phyloP scores from a whole-genome alignment of 208 protist genomes.

The Willaertia magna region DNA sequence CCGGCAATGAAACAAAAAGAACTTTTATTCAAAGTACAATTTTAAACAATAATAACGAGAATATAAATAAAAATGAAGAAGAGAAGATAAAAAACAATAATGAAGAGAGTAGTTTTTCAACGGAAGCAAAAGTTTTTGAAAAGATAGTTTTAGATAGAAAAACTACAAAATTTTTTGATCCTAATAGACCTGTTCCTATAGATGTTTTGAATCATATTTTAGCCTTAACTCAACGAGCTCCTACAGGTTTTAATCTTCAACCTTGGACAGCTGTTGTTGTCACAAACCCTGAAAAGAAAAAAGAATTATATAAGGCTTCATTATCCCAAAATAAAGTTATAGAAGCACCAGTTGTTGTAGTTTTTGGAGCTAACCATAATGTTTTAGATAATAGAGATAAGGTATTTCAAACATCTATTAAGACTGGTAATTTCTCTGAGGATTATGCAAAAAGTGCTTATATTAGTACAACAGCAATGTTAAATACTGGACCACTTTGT shows the following conservation, averaged over 20 bases:
- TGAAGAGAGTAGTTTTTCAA: too few species aligned
- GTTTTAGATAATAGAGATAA: neutral
- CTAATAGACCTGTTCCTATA: constrained; percentile 29
- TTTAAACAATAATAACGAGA: too few species aligned
- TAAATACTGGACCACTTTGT: constrained; percentile 47
- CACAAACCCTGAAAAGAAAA: constrained; percentile 30
- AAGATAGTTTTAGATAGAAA: neutral
- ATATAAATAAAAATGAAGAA: too few species aligned
- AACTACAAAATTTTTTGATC: constrained; percentile 38
- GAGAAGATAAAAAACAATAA: too few species aligned
- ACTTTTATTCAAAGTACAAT: too few species aligned
- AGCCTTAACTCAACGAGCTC: constrained; percentile 39
- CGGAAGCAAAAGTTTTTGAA: neutral
- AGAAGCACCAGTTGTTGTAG: constrained; percentile 47
- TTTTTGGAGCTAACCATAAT: constrained; percentile 48
- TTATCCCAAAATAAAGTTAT: constrained; percentile 52
- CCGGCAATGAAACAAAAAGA: too few species aligned
- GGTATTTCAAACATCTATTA: neutral
- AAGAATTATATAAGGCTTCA: constrained; percentile 38
- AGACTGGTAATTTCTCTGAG: neutral
- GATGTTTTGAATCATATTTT: constrained; percentile 40
- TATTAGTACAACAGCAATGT: neutral
- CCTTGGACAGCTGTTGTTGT: constrained; percentile 64
- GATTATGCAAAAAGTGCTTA: neutral
- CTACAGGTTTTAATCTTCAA: constrained; percentile 64